These are phyloP conservation scores for Gardenia jasminoides DNA, from an alignment of 257 asterid species.

Conservation along the genomic window DNA sequence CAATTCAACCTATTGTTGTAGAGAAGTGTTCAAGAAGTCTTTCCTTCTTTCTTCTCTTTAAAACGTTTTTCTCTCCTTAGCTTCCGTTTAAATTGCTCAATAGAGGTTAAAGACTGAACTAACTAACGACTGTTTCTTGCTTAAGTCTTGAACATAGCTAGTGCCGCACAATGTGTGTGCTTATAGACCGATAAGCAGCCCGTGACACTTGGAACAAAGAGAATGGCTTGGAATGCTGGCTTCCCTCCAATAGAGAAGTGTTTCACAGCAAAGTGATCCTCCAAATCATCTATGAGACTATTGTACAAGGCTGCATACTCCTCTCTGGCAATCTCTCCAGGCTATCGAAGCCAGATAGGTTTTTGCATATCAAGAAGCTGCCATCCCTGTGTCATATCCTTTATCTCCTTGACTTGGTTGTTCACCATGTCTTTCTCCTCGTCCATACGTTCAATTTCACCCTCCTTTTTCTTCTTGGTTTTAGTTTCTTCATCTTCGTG, in stretches of 20 bases:
- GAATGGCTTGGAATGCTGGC: conserved; percentile 28
- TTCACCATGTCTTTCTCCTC: conserved; percentile 25
- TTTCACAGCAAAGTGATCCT: conserved; percentile 31
- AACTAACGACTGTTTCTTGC: too few species aligned
- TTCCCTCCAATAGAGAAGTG: conserved; percentile 39
- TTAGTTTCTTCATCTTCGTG: conserved; percentile 39
- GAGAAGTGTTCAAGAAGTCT: too few species aligned
- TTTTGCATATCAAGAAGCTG: conserved; percentile 25
- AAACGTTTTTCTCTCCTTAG: too few species aligned
- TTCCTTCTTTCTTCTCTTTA: too few species aligned
- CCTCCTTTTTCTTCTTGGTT: conserved; percentile 25
- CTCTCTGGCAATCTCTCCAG: conserved; percentile 38
- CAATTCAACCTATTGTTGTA: too few species aligned
- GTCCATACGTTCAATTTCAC: conserved; percentile 20
- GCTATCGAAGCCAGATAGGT: conserved; percentile 33
- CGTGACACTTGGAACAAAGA: conserved; percentile 35
- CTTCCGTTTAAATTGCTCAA: too few species aligned
- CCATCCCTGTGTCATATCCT: conserved; percentile 28
- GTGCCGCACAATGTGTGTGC: too few species aligned
- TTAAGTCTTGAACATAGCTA: too few species aligned
- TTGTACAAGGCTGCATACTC: conserved; percentile 33
- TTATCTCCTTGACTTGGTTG: conserved; percentile 15
- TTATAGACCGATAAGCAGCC: too few species aligned
- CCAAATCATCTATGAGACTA: conserved; percentile 33
- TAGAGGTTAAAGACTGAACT: too few species aligned